phyloP scores from a whole-genome alignment of 257 asterid genomes.

The Primulina huaijiensis region DNA sequence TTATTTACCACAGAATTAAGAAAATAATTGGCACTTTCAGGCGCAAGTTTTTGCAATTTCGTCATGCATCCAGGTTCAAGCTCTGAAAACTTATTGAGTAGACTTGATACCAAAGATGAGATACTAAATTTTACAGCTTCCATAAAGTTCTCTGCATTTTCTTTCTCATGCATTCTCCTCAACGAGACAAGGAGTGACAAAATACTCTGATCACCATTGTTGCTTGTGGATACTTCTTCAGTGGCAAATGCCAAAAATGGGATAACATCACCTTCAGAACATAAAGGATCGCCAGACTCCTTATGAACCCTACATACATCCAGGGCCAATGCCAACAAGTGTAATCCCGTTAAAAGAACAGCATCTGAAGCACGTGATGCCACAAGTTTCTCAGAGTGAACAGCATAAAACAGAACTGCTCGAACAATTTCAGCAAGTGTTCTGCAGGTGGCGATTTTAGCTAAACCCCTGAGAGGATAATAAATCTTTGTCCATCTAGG shows the following conservation, averaged over 20 bases:
- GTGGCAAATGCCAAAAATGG: slow-evolving; percentile 73
- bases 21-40: slow-evolving; percentile 68
- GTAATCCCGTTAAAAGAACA: slow-evolving; percentile 76
- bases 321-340: slow-evolving; percentile 76
- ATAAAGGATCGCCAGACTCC: slow-evolving; percentile 49
- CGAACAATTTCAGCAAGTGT: slow-evolving; percentile 69
- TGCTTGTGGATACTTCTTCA: slow-evolving; percentile 60
- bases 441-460: slow-evolving; percentile 85
- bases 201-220: slow-evolving; percentile 77
- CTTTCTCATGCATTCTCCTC: slow-evolving; percentile 75
- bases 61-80: slow-evolving; percentile 74
- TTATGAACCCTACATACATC: slow-evolving; percentile 66
- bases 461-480: slow-evolving; percentile 76
- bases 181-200: slow-evolving; percentile 84
- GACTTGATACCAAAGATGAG: slow-evolving; percentile 50
- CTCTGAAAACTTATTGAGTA: slow-evolving; percentile 64
- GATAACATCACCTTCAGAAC: slow-evolving; percentile 51
- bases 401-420: slow-evolving; percentile 76
- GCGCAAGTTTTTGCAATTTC: slow-evolving; percentile 74
- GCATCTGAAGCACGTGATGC: slow-evolving; percentile 80
- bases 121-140: slow-evolving; percentile 59
- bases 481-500: slow-evolving; percentile 85
- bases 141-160: slow-evolving; percentile 45
- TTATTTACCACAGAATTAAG: slow-evolving; percentile 34
- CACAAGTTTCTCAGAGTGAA: slow-evolving; percentile 49